Evolutionary conservation across 139 green algal genomes (phyloP).

Genomic region (Micractinium sp.): DNA sequence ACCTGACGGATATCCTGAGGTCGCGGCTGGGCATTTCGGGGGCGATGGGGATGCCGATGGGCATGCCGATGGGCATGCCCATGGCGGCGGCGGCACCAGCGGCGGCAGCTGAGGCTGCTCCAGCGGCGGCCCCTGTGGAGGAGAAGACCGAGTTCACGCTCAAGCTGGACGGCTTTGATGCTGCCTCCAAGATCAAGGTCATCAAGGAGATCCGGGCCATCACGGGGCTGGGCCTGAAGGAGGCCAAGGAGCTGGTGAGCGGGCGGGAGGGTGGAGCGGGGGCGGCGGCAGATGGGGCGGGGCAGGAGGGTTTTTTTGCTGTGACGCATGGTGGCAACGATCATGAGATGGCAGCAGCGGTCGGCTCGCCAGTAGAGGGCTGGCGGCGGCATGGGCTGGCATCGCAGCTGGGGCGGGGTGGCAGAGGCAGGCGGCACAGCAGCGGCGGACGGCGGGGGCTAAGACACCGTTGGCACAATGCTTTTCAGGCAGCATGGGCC

Average conservation of each 20-base stretch:
- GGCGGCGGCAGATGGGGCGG: not conserved
- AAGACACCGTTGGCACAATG: no score
- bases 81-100: not conserved
- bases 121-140: conserved; percentile 59
- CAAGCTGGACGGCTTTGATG: conserved; percentile 93
- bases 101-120: not conserved
- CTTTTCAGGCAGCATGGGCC: no score
- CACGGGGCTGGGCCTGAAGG: conserved; percentile 96
- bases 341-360: no score
- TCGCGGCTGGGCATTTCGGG: conserved; percentile 71
- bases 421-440: no score
- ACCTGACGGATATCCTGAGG: conserved; percentile 77
- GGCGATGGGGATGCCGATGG: conserved; percentile 52
- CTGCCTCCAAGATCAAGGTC: conserved; percentile 96
- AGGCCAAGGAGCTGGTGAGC: conserved; percentile 96
- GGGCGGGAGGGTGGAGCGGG: not conserved
- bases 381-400: no score
- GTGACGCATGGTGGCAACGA: no score
- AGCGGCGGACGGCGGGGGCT: no score
- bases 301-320: no score
- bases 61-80: conserved; percentile 39
- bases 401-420: no score
- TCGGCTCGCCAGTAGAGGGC: no score
- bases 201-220: conserved; percentile 98
- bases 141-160: conserved; percentile 96